Conservation (phyloP, 306 rosid species). For the Cicer cuneatum region DNA sequence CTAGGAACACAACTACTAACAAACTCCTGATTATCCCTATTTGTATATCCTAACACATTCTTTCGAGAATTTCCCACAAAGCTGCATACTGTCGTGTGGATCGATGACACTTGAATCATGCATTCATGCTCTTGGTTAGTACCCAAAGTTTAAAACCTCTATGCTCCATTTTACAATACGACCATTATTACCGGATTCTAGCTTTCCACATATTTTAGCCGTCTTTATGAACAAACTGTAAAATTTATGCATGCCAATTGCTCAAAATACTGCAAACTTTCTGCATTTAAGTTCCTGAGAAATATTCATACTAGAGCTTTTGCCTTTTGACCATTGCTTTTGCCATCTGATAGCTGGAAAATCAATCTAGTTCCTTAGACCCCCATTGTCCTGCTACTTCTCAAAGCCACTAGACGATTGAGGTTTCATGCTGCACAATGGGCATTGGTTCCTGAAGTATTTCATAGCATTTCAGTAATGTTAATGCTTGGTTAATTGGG, state of each 20-base stretch:
- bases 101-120: not conserved
- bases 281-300: not conserved
- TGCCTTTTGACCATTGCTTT: constrained; percentile 13
- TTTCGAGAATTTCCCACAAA: not conserved
- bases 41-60: too few relatives aligned
- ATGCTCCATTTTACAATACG: constrained; percentile 10
- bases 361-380: constrained; percentile 80
- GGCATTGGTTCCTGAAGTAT: constrained; percentile 12
- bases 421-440: constrained; percentile 37
- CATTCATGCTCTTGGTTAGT: constrained; percentile 23
- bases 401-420: constrained; percentile 43
- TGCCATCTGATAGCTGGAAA: constrained; percentile 68
- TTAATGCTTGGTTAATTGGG: constrained; percentile 14
- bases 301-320: constrained; percentile 19
- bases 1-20: too few relatives aligned
- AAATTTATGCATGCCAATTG: not conserved
- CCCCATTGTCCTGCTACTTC: constrained; percentile 54
- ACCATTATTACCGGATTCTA: not conserved
- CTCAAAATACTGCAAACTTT: not conserved
- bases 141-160: not conserved
- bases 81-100: not conserved
- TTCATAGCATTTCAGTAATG: constrained; percentile 5
- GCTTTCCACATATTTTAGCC: not conserved
- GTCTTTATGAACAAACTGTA: too few relatives aligned
- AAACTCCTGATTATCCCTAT: too few relatives aligned